Conservation (phyloP, 306 rosid species). For the Senna siamea region DNA sequence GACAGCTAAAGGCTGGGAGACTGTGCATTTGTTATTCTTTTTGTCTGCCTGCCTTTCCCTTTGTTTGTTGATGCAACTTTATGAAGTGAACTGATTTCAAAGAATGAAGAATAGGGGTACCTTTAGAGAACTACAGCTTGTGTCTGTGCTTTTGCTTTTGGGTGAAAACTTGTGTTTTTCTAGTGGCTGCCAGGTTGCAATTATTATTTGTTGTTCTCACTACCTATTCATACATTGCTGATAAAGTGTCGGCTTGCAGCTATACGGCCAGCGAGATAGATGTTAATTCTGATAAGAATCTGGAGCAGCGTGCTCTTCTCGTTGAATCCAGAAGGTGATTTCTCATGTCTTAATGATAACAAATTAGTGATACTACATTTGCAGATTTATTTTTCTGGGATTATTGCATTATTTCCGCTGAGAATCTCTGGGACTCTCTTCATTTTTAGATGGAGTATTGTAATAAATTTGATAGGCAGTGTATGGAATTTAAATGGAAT, state of each 20-base stretch:
- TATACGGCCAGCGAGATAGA: conserved; percentile 69
- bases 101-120: conserved; percentile 1
- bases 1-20: conserved; percentile 11
- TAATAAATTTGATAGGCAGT: neutral
- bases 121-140: neutral
- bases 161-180: neutral
- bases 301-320: conserved; percentile 84
- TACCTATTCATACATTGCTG: conserved; percentile 26
- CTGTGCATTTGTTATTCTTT: neutral
- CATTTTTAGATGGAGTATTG: neutral
- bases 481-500: conserved; percentile 7
- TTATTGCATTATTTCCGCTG: neutral
- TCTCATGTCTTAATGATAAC: conserved; percentile 25
- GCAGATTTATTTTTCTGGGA: neutral
- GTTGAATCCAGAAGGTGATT: conserved; percentile 82
- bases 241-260: conserved; percentile 49
- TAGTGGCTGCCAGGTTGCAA: neutral
- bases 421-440: neutral
- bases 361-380: neutral
- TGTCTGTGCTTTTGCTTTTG: neutral
- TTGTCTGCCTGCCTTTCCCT: neutral
- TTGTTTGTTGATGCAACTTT: conserved; percentile 19
- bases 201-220: conserved; percentile 9
- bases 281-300: conserved; percentile 55
- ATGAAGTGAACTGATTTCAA: conserved; percentile 6